Percentiles rank a stretch among this genome's conserved stretches.
These are phyloP conservation scores for Pyrenula aspistea DNA, from an alignment of 495 filamentous ascomycete species.

Conservation along the genomic window DNA sequence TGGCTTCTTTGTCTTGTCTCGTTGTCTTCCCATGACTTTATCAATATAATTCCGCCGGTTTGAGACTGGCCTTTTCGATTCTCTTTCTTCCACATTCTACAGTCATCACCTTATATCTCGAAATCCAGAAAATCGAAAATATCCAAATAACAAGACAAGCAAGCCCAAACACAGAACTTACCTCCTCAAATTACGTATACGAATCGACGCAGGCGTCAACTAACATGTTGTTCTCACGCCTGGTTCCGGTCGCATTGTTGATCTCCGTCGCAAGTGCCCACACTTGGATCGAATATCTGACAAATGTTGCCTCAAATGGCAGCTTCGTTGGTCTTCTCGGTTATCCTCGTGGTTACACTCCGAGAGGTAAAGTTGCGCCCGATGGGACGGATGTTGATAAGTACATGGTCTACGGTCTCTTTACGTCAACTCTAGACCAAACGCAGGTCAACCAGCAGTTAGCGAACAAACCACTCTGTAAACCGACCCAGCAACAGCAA, in stretches of 20 bases:
- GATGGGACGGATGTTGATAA: slow-evolving; percentile 34
- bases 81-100: background rate
- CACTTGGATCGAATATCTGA: slow-evolving; percentile 67
- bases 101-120: background rate
- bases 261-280: slow-evolving; percentile 30
- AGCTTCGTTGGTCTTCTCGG: slow-evolving; percentile 58
- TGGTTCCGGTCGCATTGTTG: background rate
- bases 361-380: slow-evolving; percentile 25
- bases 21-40: background rate
- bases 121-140: background rate
- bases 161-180: too few species aligned
- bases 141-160: too few species aligned
- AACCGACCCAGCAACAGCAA: slow-evolving; percentile 32
- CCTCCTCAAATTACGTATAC: too few species aligned
- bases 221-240: too few species aligned
- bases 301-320: slow-evolving; percentile 59
- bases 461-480: slow-evolving; percentile 39
- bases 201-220: too few species aligned
- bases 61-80: background rate
- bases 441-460: slow-evolving; percentile 21
- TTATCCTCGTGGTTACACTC: slow-evolving; percentile 50
- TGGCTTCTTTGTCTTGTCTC: background rate
- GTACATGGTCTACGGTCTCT: slow-evolving; percentile 33
- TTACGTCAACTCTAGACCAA: slow-evolving; percentile 25
- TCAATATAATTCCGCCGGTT: background rate